Percentiles rank a stretch among this genome's conserved stretches.
phyloP scores from a whole-genome alignment of 2,329 filamentous ascomycete species.

The Lasiodiplodia sp. region DNA sequence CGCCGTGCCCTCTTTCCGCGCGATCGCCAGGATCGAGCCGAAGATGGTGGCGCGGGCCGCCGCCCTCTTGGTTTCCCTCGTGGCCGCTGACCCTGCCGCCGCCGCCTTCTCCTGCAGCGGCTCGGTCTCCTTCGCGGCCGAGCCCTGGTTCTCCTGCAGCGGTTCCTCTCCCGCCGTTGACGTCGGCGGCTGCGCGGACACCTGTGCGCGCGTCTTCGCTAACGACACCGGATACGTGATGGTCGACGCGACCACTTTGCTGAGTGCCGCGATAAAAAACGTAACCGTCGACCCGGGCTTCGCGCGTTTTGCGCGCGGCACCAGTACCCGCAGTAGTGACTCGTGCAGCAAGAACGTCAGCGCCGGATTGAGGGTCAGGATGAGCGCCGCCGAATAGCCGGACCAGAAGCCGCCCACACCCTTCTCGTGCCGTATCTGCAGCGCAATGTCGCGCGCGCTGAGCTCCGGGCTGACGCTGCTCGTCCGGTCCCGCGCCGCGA shows the following conservation, averaged over 20 bases:
- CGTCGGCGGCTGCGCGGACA: slow-evolving; percentile 52
- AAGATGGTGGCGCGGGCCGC: slow-evolving; percentile 63
- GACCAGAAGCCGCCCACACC: slow-evolving; percentile 83
- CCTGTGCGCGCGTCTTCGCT: slow-evolving; percentile 81
- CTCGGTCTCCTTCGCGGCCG: slow-evolving; percentile 36
- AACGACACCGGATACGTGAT: slow-evolving; percentile 87
- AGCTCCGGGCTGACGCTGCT: slow-evolving; percentile 42
- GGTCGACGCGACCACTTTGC: slow-evolving; percentile 77
- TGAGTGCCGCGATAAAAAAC: slow-evolving; percentile 75
- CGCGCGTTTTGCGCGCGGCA: slow-evolving; percentile 61
- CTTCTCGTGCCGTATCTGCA: slow-evolving; percentile 71
- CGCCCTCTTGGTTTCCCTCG: slow-evolving; percentile 35
- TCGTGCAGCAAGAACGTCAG: slow-evolving; percentile 87
- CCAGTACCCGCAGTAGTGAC: slow-evolving; percentile 66
- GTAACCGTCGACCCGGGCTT: slow-evolving; percentile 63
- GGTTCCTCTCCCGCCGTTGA: background rate
- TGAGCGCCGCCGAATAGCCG: slow-evolving; percentile 80
- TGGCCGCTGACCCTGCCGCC: slow-evolving; percentile 31
- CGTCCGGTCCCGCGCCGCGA: slow-evolving; percentile 49
- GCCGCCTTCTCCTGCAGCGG: slow-evolving; percentile 5
- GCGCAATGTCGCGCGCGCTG: slow-evolving; percentile 63
- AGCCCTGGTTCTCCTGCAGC: background rate
- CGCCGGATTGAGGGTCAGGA: slow-evolving; percentile 84
- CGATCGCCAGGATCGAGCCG: slow-evolving; percentile 64
- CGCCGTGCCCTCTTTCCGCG: slow-evolving; percentile 68